Base-by-base conservation (phyloP, 2,329 filamentous ascomycete species). In the Colletotrichum tofieldiae region DNA sequence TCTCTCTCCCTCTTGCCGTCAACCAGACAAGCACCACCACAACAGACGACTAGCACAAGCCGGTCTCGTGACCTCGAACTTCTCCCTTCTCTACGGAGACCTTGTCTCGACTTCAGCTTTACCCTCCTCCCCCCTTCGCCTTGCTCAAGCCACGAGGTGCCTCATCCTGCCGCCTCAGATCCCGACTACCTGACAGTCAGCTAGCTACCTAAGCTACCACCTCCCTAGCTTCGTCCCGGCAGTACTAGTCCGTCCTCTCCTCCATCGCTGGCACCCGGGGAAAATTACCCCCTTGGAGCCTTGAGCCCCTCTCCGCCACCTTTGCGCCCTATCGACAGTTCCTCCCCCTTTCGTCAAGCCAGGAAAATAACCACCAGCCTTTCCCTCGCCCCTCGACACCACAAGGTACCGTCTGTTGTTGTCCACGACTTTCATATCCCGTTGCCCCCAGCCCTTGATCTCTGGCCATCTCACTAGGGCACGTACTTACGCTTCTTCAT, bases 21-120 rank as follows among this genome's bases (percentile, higher is more conserved):
- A 37, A 18, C 39, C 14, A n/a, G 58, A 35, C 41, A 4, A 56
- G 32, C 20, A 32, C 32, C 20, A 56, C 18, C 11, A 14, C 54
- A 3, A 8, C 41, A 60, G n/a, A 20, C 12, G 18, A 35, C 29
- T n/a, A 32, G 18, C 64, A 26, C 56, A 43, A 26, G 26, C 51
- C 64, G 64, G 68, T 71, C 68, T 71, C 68, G 68, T 71, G 68
- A 71, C 68, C 55, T 67, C 43, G 35, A 52, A 52, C 58, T 49
- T 67, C 61, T 41, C 35, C 29, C 58, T 56, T 37, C 35, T 16
- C 35, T 52, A 29, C 49, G 7, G 6, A 23, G 8, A 23, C 45
- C 45, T 51, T 51, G 47, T n/a, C 55, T 59, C 55, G n/a, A 59
- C 23, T 20, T 59, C 39, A 41, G 26, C 55, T 23, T 16, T 37